phyloP scores from a whole-genome alignment of 192 early-diverging fungal species.

The Oehlia diaphana region DNA sequence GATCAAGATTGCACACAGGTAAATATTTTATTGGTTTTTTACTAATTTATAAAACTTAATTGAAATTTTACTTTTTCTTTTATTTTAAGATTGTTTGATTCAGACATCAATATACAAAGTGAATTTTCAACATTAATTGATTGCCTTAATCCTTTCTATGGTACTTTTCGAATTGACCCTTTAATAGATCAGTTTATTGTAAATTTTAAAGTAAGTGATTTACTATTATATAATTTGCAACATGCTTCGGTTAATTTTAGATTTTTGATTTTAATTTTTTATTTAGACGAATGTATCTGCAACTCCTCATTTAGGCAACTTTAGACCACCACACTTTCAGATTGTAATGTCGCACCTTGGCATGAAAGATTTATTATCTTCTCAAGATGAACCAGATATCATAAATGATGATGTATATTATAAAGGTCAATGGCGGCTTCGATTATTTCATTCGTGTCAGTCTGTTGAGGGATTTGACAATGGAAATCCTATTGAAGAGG shows the following conservation, averaged over 20 bases:
- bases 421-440: constrained; percentile 44
- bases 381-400: background rate
- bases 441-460: constrained; percentile 65
- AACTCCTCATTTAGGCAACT: constrained; percentile 57
- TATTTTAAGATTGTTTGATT: constrained; percentile 32
- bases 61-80: background rate
- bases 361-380: constrained; percentile 41
- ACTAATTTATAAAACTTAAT: background rate
- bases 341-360: constrained; percentile 54
- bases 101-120: constrained; percentile 33
- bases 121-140: constrained; percentile 29
- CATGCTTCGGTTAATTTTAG: background rate
- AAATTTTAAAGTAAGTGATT: constrained; percentile 3
- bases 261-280: background rate
- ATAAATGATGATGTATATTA: background rate
- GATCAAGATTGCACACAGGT: constrained; percentile 18
- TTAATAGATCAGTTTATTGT: background rate
- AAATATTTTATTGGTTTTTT: constrained; percentile 2
- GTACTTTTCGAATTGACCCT: background rate
- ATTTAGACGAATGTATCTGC: constrained; percentile 31
- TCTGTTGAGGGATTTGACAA: constrained; percentile 13
- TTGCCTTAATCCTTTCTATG: constrained; percentile 18
- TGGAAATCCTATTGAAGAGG: constrained; percentile 33
- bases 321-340: constrained; percentile 67
- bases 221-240: background rate